phyloP scores from a whole-genome alignment of 2,329 filamentous ascomycete species.

The Mycosphaerella sp. region DNA sequence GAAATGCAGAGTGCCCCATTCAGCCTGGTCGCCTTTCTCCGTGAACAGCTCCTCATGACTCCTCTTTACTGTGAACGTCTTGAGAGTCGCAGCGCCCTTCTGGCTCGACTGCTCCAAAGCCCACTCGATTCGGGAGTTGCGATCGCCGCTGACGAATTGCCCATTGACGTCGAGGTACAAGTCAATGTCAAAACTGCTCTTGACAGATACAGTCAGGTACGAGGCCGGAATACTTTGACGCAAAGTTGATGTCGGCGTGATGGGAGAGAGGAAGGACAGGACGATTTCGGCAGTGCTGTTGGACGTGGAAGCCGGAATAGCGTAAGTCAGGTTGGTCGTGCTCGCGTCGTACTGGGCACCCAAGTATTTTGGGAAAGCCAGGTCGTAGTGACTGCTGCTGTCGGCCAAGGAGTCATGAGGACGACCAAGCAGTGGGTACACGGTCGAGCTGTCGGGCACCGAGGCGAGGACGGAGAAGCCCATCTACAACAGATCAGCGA shows the following conservation, averaged over 20 bases:
- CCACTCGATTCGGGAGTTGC: slow-evolving; percentile 66
- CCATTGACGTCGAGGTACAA: slow-evolving; percentile 47
- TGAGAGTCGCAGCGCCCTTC: slow-evolving; percentile 42
- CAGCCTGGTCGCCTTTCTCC: slow-evolving; percentile 65
- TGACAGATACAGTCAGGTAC: slow-evolving; percentile 66
- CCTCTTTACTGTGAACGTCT: slow-evolving; percentile 61
- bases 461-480: slow-evolving; percentile 60
- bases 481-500: slow-evolving; percentile 37
- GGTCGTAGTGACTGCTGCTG: slow-evolving; percentile 46
- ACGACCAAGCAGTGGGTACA: slow-evolving; percentile 60
- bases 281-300: slow-evolving; percentile 47
- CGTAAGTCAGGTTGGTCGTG: slow-evolving; percentile 63
- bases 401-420: slow-evolving; percentile 56
- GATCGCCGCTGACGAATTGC: slow-evolving; percentile 75
- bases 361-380: slow-evolving; percentile 54
- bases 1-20: slow-evolving; percentile 80
- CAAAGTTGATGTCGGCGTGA: slow-evolving; percentile 74
- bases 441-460: slow-evolving; percentile 52
- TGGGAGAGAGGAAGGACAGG: slow-evolving; percentile 66
- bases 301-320: slow-evolving; percentile 41
- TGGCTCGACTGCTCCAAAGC: slow-evolving; percentile 44
- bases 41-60: slow-evolving; percentile 63
- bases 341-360: slow-evolving; percentile 63
- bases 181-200: slow-evolving; percentile 53
- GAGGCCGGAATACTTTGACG: slow-evolving; percentile 76